Evolutionary conservation across 2,329 filamentous ascomycete genomes (phyloP).

Genomic region (Dryadomyces sulphureus): DNA sequence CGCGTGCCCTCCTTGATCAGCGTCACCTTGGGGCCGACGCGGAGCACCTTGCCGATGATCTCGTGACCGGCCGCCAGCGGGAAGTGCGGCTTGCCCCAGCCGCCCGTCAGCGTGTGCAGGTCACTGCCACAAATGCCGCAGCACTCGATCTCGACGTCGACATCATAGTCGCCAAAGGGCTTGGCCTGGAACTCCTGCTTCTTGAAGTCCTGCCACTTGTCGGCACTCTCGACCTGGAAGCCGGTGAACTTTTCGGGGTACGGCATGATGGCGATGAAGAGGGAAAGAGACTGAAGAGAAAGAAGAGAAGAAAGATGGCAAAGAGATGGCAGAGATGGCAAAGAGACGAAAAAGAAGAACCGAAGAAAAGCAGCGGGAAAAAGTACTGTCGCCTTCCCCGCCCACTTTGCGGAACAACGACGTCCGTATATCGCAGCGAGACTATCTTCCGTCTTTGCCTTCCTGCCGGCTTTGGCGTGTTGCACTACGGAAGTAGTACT

Average conservation of each 20-base stretch:
- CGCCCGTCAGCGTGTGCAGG: constrained; percentile 54
- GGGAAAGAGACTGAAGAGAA: neutral
- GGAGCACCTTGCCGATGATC: constrained; percentile 54
- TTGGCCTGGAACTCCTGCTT: constrained; percentile 71
- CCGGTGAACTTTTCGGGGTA: constrained; percentile 46
- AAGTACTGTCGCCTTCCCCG: too few species aligned
- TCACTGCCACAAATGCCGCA: constrained; percentile 66
- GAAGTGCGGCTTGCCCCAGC: constrained; percentile 49
- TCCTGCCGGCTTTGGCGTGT: too few species aligned
- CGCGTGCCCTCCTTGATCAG: constrained; percentile 43
- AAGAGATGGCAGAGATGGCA: constrained; percentile 12
- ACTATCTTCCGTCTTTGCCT: too few species aligned
- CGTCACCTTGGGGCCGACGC: constrained; percentile 51
- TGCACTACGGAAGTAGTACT: too few species aligned
- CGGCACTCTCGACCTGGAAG: constrained; percentile 41
- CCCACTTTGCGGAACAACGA: too few species aligned
- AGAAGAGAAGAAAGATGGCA: neutral
- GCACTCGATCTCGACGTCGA: constrained; percentile 75
- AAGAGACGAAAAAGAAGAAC: constrained; percentile 8
- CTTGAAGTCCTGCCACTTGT: constrained; percentile 44
- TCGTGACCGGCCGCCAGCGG: constrained; percentile 57
- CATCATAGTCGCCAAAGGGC: constrained; percentile 73
- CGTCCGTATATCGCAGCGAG: neutral
- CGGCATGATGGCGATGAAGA: constrained; percentile 23
- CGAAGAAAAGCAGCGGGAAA: neutral